phyloP scores from a whole-genome alignment of 164 flowering plant genomes.

The Kingdonia uniflora region DNA sequence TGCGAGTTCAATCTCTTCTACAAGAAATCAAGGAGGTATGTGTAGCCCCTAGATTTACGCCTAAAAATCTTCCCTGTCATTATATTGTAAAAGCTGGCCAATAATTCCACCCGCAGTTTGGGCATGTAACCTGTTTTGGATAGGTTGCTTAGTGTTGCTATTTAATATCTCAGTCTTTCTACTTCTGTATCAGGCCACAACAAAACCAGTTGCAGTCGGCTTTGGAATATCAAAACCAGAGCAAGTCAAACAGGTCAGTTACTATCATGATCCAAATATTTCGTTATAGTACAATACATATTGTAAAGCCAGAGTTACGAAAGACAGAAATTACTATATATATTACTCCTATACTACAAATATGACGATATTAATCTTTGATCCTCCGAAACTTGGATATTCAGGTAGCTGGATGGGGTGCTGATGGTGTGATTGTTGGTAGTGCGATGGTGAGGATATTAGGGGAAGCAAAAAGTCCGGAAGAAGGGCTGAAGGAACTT shows the following conservation, averaged over 20 bases:
- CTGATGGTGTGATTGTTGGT: slow-evolving; percentile 93
- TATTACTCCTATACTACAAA: not conserved
- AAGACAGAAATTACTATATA: not conserved
- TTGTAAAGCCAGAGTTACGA: not conserved
- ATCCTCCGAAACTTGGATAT: not conserved
- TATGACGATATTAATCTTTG: not conserved
- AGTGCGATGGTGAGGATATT: slow-evolving; percentile 78
- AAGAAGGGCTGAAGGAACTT: slow-evolving; percentile 62
- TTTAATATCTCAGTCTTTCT: not conserved
- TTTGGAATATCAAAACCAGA: slow-evolving; percentile 94
- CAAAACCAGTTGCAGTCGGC: slow-evolving; percentile 90
- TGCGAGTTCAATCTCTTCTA: slow-evolving; percentile 47
- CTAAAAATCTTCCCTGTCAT: not conserved
- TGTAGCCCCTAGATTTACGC: not conserved
- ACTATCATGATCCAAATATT: not conserved
- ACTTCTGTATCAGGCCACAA: slow-evolving; percentile 39
- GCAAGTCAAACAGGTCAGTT: slow-evolving; percentile 75
- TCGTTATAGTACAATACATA: not conserved
- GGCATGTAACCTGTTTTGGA: not conserved
- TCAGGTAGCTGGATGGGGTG: slow-evolving; percentile 89
- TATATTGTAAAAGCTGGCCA: no score
- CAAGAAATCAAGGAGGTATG: slow-evolving; percentile 72
- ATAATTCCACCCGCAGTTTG: no score
- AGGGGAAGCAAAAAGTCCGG: slow-evolving; percentile 67
- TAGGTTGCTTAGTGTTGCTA: not conserved